A percentile compares a stretch with the other conserved stretches of the same genome.
phyloP scores from a whole-genome alignment of 257 asterid species.

The Mitragyna speciosa region DNA sequence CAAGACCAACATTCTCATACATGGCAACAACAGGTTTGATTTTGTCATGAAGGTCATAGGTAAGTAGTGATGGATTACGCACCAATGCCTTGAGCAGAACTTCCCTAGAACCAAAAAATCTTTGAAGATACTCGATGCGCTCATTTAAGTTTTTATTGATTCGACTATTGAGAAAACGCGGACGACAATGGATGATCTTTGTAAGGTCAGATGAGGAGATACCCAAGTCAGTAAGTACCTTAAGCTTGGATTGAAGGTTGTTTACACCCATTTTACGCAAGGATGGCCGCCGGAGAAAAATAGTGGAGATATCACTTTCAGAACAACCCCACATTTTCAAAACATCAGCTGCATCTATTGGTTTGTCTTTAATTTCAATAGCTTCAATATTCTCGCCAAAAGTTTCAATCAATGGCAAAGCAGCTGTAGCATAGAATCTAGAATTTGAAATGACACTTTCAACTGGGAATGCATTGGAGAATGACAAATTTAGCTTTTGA shows the following conservation, averaged over 20 bases:
- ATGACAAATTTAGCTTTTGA: slow-evolving; percentile 17
- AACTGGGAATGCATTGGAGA: slow-evolving; percentile 21
- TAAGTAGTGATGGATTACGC: slow-evolving; percentile 78
- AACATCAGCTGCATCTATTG: slow-evolving; percentile 38
- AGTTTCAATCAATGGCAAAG: slow-evolving; percentile 30
- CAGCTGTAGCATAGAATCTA: slow-evolving; percentile 33
- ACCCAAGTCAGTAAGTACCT: slow-evolving; percentile 54
- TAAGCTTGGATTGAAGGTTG: slow-evolving; percentile 55
- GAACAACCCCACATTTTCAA: slow-evolving; percentile 68
- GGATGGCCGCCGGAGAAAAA: slow-evolving; percentile 58
- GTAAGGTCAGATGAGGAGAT: slow-evolving; percentile 53
- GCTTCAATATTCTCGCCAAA: slow-evolving; percentile 23
- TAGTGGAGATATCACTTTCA: slow-evolving; percentile 54
- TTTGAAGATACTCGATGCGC: slow-evolving; percentile 52
- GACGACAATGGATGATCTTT: slow-evolving; percentile 64
- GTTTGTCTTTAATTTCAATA: slow-evolving; percentile 16
- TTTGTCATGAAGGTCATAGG: slow-evolving; percentile 58
- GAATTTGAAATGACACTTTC: slow-evolving; percentile 19
- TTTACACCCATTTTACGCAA: slow-evolving; percentile 40
- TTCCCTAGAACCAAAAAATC: slow-evolving; percentile 56
- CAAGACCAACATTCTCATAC: slow-evolving; percentile 60
- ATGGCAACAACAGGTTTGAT: slow-evolving; percentile 56
- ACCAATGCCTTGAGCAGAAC: slow-evolving; percentile 59
- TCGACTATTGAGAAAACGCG: slow-evolving; percentile 60
- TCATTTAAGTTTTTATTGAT: slow-evolving; percentile 45